Evolutionary conservation across 306 rosid genomes (phyloP), one percentile per base, ranked within the genome.

Genomic region (Castanospermum australe): DNA sequence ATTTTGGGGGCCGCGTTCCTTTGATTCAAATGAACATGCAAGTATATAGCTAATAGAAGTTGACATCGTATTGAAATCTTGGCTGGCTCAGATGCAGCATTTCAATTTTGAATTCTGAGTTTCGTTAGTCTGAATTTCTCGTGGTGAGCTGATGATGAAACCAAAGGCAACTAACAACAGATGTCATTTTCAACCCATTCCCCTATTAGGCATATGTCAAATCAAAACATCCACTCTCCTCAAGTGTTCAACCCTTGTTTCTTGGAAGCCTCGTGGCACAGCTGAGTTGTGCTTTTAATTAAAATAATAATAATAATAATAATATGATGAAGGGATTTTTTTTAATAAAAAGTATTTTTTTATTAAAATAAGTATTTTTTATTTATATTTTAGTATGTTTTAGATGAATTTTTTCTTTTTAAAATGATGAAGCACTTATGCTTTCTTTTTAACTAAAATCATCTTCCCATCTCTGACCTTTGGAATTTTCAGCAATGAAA

Each of bases 201-300:
- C 7, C 45, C 21, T 50, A 62, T 71, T 39, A 69, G 62, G 25
- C 68, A 56, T 6, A 42, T 41, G 62, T 82, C 67, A 57, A 45
- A 59, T 57, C 77, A 44, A 33, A 18, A 17, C 54, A 5, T 2
- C 66, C 35, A 66, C 24, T 21, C 5, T 59, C 21, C 11, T 14
- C 3, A 5, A 32, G 3, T 8, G 25, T 38, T 48, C 36, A 11
- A 62, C 65, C 24, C 32, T 6, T 62, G 6, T n/a, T 80, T 52
- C 79, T 38, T 3, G 68, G 84, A 73, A 73, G 52, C 41, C 30
- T 39, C 79, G 7, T 30, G 12, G 14, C 33, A 12, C 6, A 44
- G 50, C 17, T 44, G 50, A 44, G 50, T 44, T 28, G 32, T 28
- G 32, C 2, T 28, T 28, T 28, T 28, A 28, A 3, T 3, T n/a